Conservation (phyloP, 108 stramenopile species). For the Schizochytrium sp. region DNA sequence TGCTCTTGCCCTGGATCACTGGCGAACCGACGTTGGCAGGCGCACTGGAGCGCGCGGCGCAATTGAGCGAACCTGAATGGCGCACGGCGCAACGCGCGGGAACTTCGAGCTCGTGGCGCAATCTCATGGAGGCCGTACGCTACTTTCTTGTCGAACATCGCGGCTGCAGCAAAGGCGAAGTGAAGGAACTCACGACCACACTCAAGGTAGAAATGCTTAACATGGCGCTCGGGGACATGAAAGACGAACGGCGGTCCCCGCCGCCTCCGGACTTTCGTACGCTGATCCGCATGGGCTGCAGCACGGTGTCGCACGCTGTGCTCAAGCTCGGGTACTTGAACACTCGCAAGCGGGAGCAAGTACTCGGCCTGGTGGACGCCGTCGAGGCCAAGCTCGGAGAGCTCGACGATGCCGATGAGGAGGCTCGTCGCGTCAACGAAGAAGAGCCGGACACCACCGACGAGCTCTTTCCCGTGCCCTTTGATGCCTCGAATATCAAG, state of each 20-base stretch:
- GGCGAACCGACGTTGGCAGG: neutral
- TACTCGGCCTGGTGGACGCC: neutral
- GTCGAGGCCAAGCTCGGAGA: neutral
- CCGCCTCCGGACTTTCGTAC: neutral
- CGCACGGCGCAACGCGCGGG: neutral
- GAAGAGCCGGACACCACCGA: neutral
- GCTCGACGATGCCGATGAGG: neutral
- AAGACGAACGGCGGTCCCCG: neutral
- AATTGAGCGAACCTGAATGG: neutral
- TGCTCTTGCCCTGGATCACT: constrained; percentile 14
- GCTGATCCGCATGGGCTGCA: neutral
- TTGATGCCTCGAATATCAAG: neutral
- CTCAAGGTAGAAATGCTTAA: neutral
- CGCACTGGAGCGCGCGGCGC: neutral
- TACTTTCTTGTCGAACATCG: neutral
- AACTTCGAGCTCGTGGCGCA: neutral
- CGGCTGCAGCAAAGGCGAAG: neutral
- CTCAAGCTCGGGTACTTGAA: neutral
- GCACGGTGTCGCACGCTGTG: neutral
- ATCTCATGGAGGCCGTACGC: neutral
- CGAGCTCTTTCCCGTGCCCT: neutral
- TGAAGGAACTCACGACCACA: neutral
- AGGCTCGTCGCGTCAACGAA: neutral
- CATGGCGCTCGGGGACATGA: constrained; percentile 14
- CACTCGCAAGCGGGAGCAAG: neutral